Conservation (phyloP, 225 moss, liverwort and hornwort species). For the Anthoceros angustus region DNA sequence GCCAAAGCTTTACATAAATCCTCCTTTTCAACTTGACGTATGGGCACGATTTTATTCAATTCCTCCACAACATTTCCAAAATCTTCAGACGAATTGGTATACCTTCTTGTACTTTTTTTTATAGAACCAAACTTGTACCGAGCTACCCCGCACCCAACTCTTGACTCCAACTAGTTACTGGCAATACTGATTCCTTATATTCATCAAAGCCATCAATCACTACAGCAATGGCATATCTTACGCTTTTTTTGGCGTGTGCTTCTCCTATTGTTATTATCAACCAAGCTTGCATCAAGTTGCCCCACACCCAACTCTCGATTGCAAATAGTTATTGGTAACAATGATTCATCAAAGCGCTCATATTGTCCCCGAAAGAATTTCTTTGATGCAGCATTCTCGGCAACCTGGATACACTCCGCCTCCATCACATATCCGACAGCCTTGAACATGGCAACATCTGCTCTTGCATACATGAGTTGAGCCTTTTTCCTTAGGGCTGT, state of each 20-base stretch:
- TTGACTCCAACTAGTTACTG: slow-evolving; percentile 98
- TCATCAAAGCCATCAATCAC: slow-evolving; percentile 51
- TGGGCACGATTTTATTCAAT: too few relatives aligned
- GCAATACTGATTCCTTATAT: slow-evolving; percentile 87
- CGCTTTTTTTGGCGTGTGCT: too few relatives aligned
- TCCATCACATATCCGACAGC: background rate
- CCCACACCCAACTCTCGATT: too few relatives aligned
- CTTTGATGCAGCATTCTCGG: background rate
- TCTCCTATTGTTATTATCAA: too few relatives aligned
- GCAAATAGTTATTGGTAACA: too few relatives aligned
- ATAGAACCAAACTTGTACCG: slow-evolving; percentile 70
- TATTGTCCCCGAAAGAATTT: background rate
- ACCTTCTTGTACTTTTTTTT: slow-evolving; percentile 35
- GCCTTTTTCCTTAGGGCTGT: background rate
- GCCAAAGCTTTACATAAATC: too few relatives aligned
- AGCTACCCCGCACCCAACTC: slow-evolving; percentile 97
- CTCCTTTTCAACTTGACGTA: too few relatives aligned
- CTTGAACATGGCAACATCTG: background rate
- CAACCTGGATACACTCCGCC: background rate
- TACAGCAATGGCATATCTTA: slow-evolving; percentile 9
- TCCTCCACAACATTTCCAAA: too few relatives aligned
- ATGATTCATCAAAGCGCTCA: slow-evolving; percentile 6
- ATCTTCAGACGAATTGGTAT: slow-evolving; percentile 29
- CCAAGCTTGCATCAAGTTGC: too few relatives aligned
- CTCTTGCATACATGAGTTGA: background rate